Base-by-base conservation (phyloP, 495 filamentous ascomycete species). In the Cryomyces minteri region DNA sequence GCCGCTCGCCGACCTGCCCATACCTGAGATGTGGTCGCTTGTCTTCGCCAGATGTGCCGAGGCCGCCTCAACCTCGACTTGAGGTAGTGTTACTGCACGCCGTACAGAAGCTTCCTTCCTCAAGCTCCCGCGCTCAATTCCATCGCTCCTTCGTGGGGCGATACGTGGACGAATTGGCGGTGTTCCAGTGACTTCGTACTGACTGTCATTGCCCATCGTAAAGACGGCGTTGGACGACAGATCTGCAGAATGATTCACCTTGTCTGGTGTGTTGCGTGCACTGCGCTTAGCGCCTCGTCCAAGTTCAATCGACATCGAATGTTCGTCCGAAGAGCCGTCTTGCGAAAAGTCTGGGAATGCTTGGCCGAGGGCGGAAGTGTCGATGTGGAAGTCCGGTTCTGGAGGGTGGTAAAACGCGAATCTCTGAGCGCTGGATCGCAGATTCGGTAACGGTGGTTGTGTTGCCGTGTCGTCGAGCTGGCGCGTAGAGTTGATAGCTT, bases 111-210 rank as follows among this genome's bases (percentile, higher is more conserved):
- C 56, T 40, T 61, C 49, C 12, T 52, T 52, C 38, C 56, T 50
- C 29, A 59, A 49, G 40, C 42, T 55, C 8, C 48, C 53, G 18
- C 44, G 36, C 43, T 60, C 51, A 28, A 45, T 31, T 4, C 29
- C 30, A 41, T 57, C 33, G 25, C 41, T 48, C 40, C 60, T 56
- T n/a, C 36, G 12, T 4, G 42, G 14, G 12, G 25, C 46, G 5
- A 31, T 14, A 29, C 49, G 51, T 11, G 52, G 9, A 5, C 48
- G 45, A 0, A 38, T 41, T 6, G 58, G 52, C 6, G 60, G 60
- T 10, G 60, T 58, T 5, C 31, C 49, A 5, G 60, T 60, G 10
- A 62, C 43, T 32, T 59, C 57, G 46, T 60, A 63, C n/a, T 56
- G 47, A 42, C 54, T 58, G 57, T 61, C 50, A 44, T 51, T 45